Evolutionary conservation across 2,329 filamentous ascomycete genomes (phyloP).

Genomic region (Diaporthe batatas): DNA sequence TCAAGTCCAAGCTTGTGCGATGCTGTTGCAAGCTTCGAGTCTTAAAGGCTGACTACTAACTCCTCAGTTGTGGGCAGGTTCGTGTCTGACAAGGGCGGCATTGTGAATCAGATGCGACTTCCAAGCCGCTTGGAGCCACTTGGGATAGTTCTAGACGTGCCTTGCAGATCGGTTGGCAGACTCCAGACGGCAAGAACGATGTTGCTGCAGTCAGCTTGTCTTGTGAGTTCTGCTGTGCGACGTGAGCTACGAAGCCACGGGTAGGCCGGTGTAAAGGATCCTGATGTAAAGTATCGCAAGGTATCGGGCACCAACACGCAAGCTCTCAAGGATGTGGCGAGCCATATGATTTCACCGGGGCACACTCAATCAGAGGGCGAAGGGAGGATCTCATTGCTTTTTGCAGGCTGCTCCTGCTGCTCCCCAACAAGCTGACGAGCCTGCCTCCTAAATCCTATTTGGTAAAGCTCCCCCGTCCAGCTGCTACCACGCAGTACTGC

Average conservation of each 20-base stretch:
- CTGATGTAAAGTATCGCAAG: not conserved
- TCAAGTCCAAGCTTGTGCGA: not conserved
- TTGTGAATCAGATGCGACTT: slow-evolving; percentile 23
- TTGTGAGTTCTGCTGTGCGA: slow-evolving; percentile 27
- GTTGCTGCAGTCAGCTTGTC: slow-evolving; percentile 25
- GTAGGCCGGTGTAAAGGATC: slow-evolving; percentile 1
- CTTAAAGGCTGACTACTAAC: slow-evolving; percentile 31
- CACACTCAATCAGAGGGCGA: slow-evolving; percentile 20
- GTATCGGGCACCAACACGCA: slow-evolving; percentile 28
- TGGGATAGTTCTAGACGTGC: slow-evolving; percentile 7
- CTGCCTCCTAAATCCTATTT: slow-evolving; percentile 28
- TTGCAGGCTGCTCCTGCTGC: slow-evolving; percentile 16
- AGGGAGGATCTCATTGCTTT: slow-evolving; percentile 24
- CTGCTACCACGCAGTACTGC: slow-evolving; percentile 22
- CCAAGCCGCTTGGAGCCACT: slow-evolving; percentile 23
- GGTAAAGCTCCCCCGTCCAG: slow-evolving; percentile 1
- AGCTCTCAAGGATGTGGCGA: slow-evolving; percentile 21
- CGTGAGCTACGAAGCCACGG: slow-evolving; percentile 1
- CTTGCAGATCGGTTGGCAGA: slow-evolving; percentile 20
- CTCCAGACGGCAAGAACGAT: not conserved
- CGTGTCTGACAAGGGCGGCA: slow-evolving; percentile 30
- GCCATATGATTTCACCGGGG: slow-evolving; percentile 26
- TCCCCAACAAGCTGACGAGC: slow-evolving; percentile 30
- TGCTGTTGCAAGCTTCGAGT: slow-evolving; percentile 19
- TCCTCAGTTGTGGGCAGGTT: slow-evolving; percentile 41